phyloP scores from a whole-genome alignment of 1,139 yeast species.

The Pichia sorboxylosa region DNA sequence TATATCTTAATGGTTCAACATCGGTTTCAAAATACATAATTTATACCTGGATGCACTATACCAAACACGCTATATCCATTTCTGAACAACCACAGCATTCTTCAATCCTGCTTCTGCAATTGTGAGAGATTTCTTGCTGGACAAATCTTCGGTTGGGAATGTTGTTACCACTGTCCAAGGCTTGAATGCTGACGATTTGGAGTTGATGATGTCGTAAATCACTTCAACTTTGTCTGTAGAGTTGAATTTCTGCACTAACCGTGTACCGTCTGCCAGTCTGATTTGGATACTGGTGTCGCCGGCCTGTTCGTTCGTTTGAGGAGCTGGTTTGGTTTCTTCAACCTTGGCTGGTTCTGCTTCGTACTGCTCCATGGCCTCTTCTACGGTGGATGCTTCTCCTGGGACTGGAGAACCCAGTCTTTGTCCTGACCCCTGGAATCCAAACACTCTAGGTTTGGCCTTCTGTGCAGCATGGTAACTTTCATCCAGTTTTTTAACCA shows the following conservation, averaged over 20 bases:
- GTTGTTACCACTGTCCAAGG: slow-evolving; percentile 64
- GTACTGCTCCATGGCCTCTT: slow-evolving; percentile 13
- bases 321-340: not conserved
- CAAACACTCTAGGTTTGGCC: slow-evolving; percentile 34
- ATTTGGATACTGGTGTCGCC: slow-evolving; percentile 78
- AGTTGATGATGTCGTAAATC: slow-evolving; percentile 58
- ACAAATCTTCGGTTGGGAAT: slow-evolving; percentile 72
- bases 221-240: slow-evolving; percentile 54
- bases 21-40: slow-evolving; percentile 17
- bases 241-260: slow-evolving; percentile 53
- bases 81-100: slow-evolving; percentile 83
- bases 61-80: slow-evolving; percentile 35
- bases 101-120: slow-evolving; percentile 67
- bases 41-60: not conserved
- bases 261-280: slow-evolving; percentile 73
- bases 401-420: slow-evolving; percentile 87
- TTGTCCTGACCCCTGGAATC: slow-evolving; percentile 77
- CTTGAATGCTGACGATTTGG: slow-evolving; percentile 32
- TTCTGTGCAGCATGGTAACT: slow-evolving; percentile 67
- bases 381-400: slow-evolving; percentile 34
- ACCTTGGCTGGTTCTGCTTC: slow-evolving; percentile 7
- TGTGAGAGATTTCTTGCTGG: slow-evolving; percentile 41
- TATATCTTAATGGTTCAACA: slow-evolving; percentile 25
- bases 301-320: slow-evolving; percentile 24
- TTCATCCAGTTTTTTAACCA: slow-evolving; percentile 71